phyloP scores from a whole-genome alignment of 306 rosid genomes.

The Prosopis cineraria region DNA sequence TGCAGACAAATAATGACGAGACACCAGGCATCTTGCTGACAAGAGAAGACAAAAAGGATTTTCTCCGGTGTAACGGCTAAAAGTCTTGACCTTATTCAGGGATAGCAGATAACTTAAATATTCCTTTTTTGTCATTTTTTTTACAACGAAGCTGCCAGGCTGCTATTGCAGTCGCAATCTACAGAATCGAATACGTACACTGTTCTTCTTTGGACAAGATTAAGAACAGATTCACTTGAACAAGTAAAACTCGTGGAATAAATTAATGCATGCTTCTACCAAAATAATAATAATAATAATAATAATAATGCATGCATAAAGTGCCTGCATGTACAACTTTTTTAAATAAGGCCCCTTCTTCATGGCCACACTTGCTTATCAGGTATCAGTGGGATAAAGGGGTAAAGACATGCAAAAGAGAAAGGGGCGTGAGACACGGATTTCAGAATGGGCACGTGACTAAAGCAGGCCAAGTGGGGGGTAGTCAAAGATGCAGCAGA shows the following conservation, averaged over 20 bases:
- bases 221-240: slow-evolving; percentile 1
- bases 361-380: background rate
- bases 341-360: slow-evolving; percentile 11
- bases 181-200: slow-evolving; percentile 21
- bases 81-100: slow-evolving; percentile 27
- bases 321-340: slow-evolving; percentile 28
- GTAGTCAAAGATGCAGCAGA: slow-evolving; percentile 23
- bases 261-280: too few relatives aligned
- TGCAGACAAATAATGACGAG: background rate
- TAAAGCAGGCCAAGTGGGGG: slow-evolving; percentile 32
- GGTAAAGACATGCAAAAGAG: slow-evolving; percentile 20
- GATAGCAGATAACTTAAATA: slow-evolving; percentile 30
- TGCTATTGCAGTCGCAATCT: slow-evolving; percentile 10
- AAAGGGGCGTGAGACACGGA: slow-evolving; percentile 32
- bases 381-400: background rate
- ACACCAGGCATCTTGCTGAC: slow-evolving; percentile 22
- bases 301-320: slow-evolving; percentile 3
- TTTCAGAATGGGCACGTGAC: slow-evolving; percentile 40
- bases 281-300: too few relatives aligned
- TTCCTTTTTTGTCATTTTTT: slow-evolving; percentile 28
- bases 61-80: slow-evolving; percentile 42
- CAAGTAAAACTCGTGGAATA: background rate
- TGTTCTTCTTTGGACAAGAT: background rate
- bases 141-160: background rate
- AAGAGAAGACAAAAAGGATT: slow-evolving; percentile 31